Base-by-base conservation (phyloP, 1,284 basidiomycete species). In the Papiliotrema flavescens region DNA sequence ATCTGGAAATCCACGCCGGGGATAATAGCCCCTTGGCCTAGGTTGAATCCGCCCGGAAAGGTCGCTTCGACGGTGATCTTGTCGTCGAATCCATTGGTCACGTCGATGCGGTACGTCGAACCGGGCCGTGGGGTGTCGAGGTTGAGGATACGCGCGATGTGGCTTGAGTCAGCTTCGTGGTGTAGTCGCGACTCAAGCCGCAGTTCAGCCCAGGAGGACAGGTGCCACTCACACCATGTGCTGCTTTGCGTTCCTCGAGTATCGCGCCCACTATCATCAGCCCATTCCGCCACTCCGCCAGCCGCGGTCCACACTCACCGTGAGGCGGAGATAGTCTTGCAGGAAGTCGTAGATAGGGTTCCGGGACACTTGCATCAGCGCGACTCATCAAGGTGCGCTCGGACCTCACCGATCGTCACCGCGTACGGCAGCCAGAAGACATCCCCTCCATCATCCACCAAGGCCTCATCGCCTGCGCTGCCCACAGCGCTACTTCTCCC, bases 341-440 rank as follows among this genome's bases (percentile, higher is more conserved):
- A 94, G 90, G 52, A 92, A 81, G 70, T 94, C 90, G 76, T 93
- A 94, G 62, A 94, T 89, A 0, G 91, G 91, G 75, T 89, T 88
- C 26, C 89, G 85, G 40, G 91, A 94, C 22, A 94, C 89, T 90
- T 58, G 3, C 54, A 14, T 60, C 42, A 66, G 61, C 54, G 43
- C 23, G 11, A n/a, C 14, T 49, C 23, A 24, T 19, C 2, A 59
- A 23, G 20, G 55, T 50, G 32, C 23, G 53, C 5, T 17, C 19
- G 4, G 15, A 37, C 54, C 64, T 49, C 24, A 70, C 69, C 69
- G 45, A 72, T 55, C 17, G 90, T 92, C 41, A 94, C 79, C 2
- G 89, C 88, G 69, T 93, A 93, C 6, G 91, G 91, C 51, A 94
- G 81, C 91, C 91, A 94, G 70, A 93, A 93, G 20, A 91, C 87